Evolutionary conservation across 78 protist genomes (phyloP).

Genomic region (Dictyostelium capitatum): DNA sequence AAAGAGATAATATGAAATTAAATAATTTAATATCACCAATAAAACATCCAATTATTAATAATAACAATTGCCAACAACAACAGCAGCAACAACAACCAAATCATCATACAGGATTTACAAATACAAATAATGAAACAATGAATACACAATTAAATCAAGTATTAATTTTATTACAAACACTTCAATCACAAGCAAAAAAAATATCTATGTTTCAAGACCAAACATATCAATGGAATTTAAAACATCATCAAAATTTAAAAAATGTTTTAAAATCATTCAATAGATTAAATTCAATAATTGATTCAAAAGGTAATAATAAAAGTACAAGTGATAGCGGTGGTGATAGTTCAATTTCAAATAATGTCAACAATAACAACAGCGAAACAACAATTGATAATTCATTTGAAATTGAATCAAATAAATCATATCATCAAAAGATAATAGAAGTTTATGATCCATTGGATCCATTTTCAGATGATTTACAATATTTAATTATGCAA

Average conservation of each 20-base stretch:
- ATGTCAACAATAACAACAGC: not conserved
- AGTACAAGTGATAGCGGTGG: no score
- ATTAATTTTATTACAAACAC: conserved; percentile 26
- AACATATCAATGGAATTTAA: conserved; percentile 49
- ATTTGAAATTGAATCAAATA: not conserved
- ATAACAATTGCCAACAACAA: no score
- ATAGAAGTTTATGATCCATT: conserved; percentile 5
- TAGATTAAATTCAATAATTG: conserved; percentile 12
- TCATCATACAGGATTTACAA: not conserved
- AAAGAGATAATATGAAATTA: not conserved
- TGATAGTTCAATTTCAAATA: not conserved
- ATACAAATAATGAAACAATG: not conserved
- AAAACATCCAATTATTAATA: not conserved
- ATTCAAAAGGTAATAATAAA: not conserved
- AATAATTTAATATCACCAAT: not conserved
- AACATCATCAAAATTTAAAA: conserved; percentile 61
- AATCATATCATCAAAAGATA: conserved; percentile 25
- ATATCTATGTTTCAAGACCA: conserved; percentile 40
- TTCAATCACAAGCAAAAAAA: conserved; percentile 25
- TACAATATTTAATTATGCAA: conserved; percentile 16
- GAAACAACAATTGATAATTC: not conserved
- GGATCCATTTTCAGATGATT: conserved; percentile 6
- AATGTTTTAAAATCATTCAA: conserved; percentile 49
- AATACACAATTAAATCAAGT: conserved; percentile 2
- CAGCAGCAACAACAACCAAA: not conserved